Conservation (phyloP, 805 yeast species). For the Sugiyamaella marilandica region DNA sequence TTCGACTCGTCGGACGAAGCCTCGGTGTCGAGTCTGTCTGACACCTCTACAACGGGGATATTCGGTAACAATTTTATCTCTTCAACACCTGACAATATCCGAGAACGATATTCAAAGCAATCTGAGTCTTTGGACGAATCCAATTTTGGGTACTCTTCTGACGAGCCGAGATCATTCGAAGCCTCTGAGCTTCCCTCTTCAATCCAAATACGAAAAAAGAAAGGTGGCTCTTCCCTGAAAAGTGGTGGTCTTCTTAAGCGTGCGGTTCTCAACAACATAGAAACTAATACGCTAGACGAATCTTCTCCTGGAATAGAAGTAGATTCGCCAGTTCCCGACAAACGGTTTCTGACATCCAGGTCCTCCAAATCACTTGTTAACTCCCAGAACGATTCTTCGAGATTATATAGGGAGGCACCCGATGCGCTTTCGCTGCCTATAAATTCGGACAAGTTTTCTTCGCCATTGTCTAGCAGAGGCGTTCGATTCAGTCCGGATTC, state of each 20-base stretch:
- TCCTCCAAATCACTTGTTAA: neutral
- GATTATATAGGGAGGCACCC: neutral
- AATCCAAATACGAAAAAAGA: neutral
- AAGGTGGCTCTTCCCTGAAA: neutral
- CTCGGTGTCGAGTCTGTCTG: neutral
- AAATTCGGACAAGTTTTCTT: neutral
- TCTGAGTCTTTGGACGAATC: too few species aligned
- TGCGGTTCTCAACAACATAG: slow-evolving; percentile 4
- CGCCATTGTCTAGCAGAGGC: neutral
- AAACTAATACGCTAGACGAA: neutral
- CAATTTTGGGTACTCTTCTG: too few species aligned
- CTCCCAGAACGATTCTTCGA: neutral
- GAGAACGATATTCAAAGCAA: neutral
- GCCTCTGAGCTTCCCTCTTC: neutral
- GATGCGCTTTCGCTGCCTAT: neutral
- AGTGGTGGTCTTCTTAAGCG: neutral
- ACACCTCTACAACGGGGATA: neutral
- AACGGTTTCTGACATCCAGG: neutral
- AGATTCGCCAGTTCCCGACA: neutral
- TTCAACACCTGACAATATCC: neutral
- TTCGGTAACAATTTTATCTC: neutral
- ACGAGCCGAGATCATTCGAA: neutral
- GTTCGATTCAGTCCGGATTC: neutral
- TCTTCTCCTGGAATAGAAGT: neutral
- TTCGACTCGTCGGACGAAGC: neutral